Evolutionary conservation across 2,329 filamentous ascomycete genomes (phyloP), one percentile per base, ranked within the genome.

Genomic region (Hymenoscyphus infarciens): DNA sequence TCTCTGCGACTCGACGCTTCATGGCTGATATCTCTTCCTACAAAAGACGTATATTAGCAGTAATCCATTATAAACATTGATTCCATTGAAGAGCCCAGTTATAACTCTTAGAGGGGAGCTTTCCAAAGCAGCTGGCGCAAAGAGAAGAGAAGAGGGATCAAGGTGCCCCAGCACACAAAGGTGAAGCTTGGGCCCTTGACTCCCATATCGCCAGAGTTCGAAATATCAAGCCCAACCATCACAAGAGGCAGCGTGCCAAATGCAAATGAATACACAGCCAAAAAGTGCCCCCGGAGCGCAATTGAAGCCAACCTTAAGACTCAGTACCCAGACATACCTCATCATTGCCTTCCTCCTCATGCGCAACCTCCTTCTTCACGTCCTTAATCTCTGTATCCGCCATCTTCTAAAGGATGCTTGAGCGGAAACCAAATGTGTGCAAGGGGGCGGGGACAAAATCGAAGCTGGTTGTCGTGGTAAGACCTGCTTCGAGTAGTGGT

Each of bases 1-100:
- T 95, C 79, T 95, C 91, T 67, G 89, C 90, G 66, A 95, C 90
- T 70, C 90, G 84, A 72, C 85, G 84, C 82, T 94, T 95, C 91
- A 95, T 95, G 63, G 89, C 90, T 65, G 86, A 87, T 72, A 95
- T 94, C 77, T 95, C 91, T 82, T 94, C 83, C 83, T 86, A 59
- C 16, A 55, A 29, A 15, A 8, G 4, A 27, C 19, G 25, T 5
- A n/a, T 33, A 25, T 55, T 55, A 55, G 53, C 19, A 13, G 8
- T 25, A 25, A 3, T 22, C 25, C n/a, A 52, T 13, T 25, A 13
- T 0, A 25, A 13, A 22, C 10, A 22, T 25, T 25, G 45, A 27
- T 27, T n/a, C n/a, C n/a, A n/a, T n/a, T n/a, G n/a, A 25, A 22
- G 19, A 25, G 42, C 19, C 7, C 3, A 25, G 5, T 13, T 15